A percentile compares a stretch with the other conserved stretches of the same genome.
Evolutionary conservation across 2,329 filamentous ascomycete species (phyloP).

Genomic region (Coniosporium tulheliwenetii): DNA sequence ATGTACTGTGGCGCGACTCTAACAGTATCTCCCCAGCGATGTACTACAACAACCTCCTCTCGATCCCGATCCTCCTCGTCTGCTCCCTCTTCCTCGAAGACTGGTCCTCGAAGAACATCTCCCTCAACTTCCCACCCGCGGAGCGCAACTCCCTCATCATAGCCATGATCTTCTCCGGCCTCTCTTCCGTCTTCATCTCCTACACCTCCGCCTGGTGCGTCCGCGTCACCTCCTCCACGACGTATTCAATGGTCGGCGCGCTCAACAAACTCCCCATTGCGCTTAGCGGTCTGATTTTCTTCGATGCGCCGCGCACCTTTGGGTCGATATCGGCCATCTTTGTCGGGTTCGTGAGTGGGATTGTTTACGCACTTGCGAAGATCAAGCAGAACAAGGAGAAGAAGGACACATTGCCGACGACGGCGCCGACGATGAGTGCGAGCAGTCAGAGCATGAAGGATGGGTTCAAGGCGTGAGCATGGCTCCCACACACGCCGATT

Average conservation of each 20-base stretch:
- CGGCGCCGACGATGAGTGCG: constrained; percentile 61
- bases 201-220: constrained; percentile 99
- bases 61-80: constrained; percentile 77
- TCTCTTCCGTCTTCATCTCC: constrained; percentile 95
- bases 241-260: constrained; percentile 96
- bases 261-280: constrained; percentile 97
- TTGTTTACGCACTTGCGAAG: constrained; percentile 82
- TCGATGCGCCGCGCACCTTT: constrained; percentile 82
- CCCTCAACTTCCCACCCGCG: constrained; percentile 75
- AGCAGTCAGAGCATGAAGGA: constrained; percentile 86
- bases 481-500: background rate
- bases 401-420: constrained; percentile 51
- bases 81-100: constrained; percentile 76
- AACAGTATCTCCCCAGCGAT: constrained; percentile 49
- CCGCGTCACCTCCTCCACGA: constrained; percentile 90
- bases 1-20: constrained; percentile 2
- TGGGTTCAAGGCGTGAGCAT: constrained; percentile 49
- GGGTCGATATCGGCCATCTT: constrained; percentile 83
- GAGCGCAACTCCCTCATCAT: constrained; percentile 64
- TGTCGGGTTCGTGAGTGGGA: constrained; percentile 79
- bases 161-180: constrained; percentile 86
- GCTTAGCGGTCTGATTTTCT: constrained; percentile 83
- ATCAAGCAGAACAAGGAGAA: constrained; percentile 58
- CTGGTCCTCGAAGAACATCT: constrained; percentile 76
- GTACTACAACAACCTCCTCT: constrained; percentile 99